Conservation (phyloP, 306 rosid genomes). For the Ziziphus jujuba region DNA sequence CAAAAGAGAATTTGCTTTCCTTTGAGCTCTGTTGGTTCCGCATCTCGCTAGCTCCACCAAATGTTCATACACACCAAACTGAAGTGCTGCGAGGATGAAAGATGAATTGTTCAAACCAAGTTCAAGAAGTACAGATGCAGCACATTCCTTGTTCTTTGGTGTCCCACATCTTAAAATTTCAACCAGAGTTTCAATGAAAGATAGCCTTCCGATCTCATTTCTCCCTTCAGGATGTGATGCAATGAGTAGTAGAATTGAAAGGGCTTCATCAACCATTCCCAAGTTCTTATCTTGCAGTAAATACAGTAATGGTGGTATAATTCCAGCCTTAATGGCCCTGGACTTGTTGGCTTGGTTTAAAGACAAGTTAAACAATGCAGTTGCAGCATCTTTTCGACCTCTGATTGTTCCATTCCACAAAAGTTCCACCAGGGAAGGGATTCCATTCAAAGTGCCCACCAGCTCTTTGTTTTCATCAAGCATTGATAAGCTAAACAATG, state of each 20-base stretch:
- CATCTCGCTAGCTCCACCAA: slow-evolving; percentile 51
- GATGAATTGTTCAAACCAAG: slow-evolving; percentile 63
- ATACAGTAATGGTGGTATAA: slow-evolving; percentile 53
- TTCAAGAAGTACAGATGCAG: slow-evolving; percentile 71
- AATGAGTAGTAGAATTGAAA: slow-evolving; percentile 69
- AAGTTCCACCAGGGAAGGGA: slow-evolving; percentile 64
- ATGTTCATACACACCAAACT: slow-evolving; percentile 72
- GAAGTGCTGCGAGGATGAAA: slow-evolving; percentile 71
- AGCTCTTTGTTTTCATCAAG: slow-evolving; percentile 64
- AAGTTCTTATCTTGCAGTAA: slow-evolving; percentile 52
- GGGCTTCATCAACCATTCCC: slow-evolving; percentile 86
- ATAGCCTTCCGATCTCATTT: slow-evolving; percentile 57
- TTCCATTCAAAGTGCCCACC: slow-evolving; percentile 58
- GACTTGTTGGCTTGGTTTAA: slow-evolving; percentile 61
- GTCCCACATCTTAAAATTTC: slow-evolving; percentile 52
- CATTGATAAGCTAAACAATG: slow-evolving; percentile 92
- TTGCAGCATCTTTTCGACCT: slow-evolving; percentile 84
- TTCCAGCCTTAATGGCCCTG: slow-evolving; percentile 66
- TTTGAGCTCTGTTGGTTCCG: slow-evolving; percentile 82
- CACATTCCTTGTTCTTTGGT: slow-evolving; percentile 88
- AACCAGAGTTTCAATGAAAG: slow-evolving; percentile 75
- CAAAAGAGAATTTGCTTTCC: slow-evolving; percentile 74
- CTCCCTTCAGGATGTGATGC: slow-evolving; percentile 59
- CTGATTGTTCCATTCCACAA: slow-evolving; percentile 57
- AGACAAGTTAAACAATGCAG: slow-evolving; percentile 78